Evolutionary conservation across 2,329 filamentous ascomycete species (phyloP).

Genomic region (Aspergillus unguis): DNA sequence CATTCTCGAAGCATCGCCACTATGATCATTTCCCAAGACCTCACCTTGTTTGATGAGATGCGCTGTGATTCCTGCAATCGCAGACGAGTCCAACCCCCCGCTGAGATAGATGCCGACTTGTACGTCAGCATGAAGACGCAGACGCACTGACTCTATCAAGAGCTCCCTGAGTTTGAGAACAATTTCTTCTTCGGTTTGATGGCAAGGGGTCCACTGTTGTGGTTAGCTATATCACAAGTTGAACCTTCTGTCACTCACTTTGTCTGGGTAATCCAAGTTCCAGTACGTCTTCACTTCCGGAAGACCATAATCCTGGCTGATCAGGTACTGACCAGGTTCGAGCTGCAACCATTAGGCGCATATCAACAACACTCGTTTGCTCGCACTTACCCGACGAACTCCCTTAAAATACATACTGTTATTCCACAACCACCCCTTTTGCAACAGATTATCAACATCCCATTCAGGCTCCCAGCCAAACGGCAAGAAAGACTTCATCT

Average conservation of each 20-base stretch:
- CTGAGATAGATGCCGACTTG: slow-evolving; percentile 56
- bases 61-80: slow-evolving; percentile 55
- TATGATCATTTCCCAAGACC: slow-evolving; percentile 45
- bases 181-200: slow-evolving; percentile 50
- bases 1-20: slow-evolving; percentile 33
- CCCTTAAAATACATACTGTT: slow-evolving; percentile 50
- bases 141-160: slow-evolving; percentile 51
- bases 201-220: slow-evolving; percentile 35
- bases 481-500: slow-evolving; percentile 54
- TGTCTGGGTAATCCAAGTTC: slow-evolving; percentile 53
- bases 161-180: slow-evolving; percentile 49
- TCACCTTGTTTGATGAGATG: slow-evolving; percentile 50
- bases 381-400: slow-evolving; percentile 40
- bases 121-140: slow-evolving; percentile 56
- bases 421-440: slow-evolving; percentile 45
- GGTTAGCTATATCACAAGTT: neutral
- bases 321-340: slow-evolving; percentile 45
- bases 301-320: slow-evolving; percentile 38
- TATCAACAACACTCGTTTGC: neutral
- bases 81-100: slow-evolving; percentile 58
- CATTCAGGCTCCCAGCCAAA: slow-evolving; percentile 53
- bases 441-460: slow-evolving; percentile 49
- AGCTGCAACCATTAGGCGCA: slow-evolving; percentile 28
- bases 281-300: slow-evolving; percentile 49
- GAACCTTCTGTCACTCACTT: slow-evolving; percentile 36